Base-by-base conservation (phyloP, 2,329 filamentous ascomycete genomes). In the Ophiostoma sp. region DNA sequence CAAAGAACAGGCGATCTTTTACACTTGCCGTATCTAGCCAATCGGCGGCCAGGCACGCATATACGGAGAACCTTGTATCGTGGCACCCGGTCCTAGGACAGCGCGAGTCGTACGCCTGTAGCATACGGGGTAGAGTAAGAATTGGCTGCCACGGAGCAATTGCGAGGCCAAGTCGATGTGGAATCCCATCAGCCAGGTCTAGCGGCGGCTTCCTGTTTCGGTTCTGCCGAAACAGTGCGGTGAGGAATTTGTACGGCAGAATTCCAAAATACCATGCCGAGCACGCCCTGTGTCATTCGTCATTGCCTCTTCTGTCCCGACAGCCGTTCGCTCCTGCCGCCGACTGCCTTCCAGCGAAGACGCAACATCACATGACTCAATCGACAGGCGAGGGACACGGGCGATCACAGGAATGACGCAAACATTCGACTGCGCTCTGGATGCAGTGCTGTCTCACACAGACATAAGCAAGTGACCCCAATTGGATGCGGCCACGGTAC, bases 341-440 rank as follows among this genome's bases (percentile, higher is more conserved):
- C 68, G 68, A 60, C 68, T n/a, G 49, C 68, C 65, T 64, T 11
- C 45, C n/a, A 4, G 11, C 5, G 14, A 65, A 69, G 47, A 60
- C 68, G 68, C 65, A 65, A 69, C 18, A 64, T 58, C 65, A 69
- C 65, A 60, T 69, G 68, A 66, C 9, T n/a, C 16, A 4, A 27
- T 55, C 8, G 4, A 38, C 6, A 5, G 14, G 7, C 55, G 55
- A 6, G 27, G 6, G 38, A 16, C 27, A 27, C 5, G 5, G 16
- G n/a, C 42, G 27, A 49, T 49, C 18, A 49, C 49, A 52, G 45
- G 38, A 42, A 65, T 68, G 67, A 65, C 67, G 67, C 67, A 65
- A 65, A 60, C 55, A 27, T 60, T 60, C 27, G 55, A 27, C 27
- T 11, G 14, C 45, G 55, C 55, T 41, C 36, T 42, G 27, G 16